These are phyloP conservation scores for Lantana camara DNA, from an alignment of 257 asterid species.

Conservation along the genomic window DNA sequence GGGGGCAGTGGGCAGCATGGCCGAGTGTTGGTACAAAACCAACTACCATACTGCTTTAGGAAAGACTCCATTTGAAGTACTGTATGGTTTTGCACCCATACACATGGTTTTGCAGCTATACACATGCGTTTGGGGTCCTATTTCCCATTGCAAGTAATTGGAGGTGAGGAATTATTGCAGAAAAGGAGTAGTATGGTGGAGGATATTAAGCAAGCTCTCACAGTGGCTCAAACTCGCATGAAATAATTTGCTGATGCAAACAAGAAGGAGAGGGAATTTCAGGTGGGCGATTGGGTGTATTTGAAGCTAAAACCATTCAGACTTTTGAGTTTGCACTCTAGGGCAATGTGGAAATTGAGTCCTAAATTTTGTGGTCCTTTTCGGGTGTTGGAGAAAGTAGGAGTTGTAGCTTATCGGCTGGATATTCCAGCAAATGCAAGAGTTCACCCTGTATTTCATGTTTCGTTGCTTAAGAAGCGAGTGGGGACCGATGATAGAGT, in stretches of 20 bases:
- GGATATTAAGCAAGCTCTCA: background rate
- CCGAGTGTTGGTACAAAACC: slow-evolving; percentile 2
- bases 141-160: background rate
- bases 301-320: background rate
- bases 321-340: background rate
- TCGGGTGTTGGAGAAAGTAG: background rate
- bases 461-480: background rate
- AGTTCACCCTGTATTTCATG: background rate
- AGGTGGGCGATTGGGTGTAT: background rate
- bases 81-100: background rate
- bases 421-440: background rate
- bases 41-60: background rate
- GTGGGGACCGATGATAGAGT: no score
- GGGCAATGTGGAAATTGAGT: background rate
- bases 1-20: background rate
- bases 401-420: background rate
- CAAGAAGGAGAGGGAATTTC: background rate
- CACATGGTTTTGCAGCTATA: no score
- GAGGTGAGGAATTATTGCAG: background rate
- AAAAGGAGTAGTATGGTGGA: background rate
- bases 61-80: background rate
- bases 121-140: background rate
- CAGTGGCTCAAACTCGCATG: background rate
- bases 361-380: background rate
- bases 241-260: background rate